phyloP scores from a whole-genome alignment of 768 basidiomycete genomes.

The Trametes meyenii region DNA sequence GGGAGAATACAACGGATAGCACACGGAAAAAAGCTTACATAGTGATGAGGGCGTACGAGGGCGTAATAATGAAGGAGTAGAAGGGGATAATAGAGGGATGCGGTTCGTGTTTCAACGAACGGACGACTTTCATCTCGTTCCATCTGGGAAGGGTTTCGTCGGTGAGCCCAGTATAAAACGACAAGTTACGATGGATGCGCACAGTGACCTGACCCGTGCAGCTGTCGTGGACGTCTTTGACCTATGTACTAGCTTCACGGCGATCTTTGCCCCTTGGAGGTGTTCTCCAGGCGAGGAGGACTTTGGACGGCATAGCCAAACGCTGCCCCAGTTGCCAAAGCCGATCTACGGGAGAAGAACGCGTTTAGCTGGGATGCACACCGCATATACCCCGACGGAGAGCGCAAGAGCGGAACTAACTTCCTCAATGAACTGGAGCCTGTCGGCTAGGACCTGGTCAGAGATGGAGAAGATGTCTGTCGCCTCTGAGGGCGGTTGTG shows the following conservation, averaged over 20 bases:
- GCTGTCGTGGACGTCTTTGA: conserved; percentile 82
- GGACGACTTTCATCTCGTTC: conserved; percentile 98
- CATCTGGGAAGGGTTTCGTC: conserved; percentile 53
- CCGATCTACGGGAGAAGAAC: conserved; percentile 59
- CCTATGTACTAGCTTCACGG: conserved; percentile 93
- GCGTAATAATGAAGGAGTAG: conserved; percentile 91
- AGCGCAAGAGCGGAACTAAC: conserved; percentile 39
- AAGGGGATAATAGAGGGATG: conserved; percentile 94
- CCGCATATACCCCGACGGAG: neutral
- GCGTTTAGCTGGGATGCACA: conserved; percentile 8
- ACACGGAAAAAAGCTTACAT: conserved; percentile 58
- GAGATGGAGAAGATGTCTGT: conserved; percentile 76
- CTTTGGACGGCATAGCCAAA: conserved; percentile 78
- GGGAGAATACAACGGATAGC: neutral
- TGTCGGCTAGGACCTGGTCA: conserved; percentile 70
- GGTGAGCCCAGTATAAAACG: neutral
- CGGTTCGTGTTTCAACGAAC: conserved; percentile 77
- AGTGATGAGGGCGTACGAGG: conserved; percentile 88
- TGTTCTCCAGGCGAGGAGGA: conserved; percentile 36
- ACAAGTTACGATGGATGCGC: conserved; percentile 32
- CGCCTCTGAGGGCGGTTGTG: conserved; percentile 36
- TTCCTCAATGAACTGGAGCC: conserved; percentile 76
- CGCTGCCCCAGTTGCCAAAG: conserved; percentile 92
- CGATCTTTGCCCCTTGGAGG: conserved; percentile 60
- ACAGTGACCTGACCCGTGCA: conserved; percentile 89